Evolutionary conservation across 2,329 filamentous ascomycete species (phyloP), one percentile per base, ranked within the genome.

Genomic region (Graphiopsis chlorocephala): DNA sequence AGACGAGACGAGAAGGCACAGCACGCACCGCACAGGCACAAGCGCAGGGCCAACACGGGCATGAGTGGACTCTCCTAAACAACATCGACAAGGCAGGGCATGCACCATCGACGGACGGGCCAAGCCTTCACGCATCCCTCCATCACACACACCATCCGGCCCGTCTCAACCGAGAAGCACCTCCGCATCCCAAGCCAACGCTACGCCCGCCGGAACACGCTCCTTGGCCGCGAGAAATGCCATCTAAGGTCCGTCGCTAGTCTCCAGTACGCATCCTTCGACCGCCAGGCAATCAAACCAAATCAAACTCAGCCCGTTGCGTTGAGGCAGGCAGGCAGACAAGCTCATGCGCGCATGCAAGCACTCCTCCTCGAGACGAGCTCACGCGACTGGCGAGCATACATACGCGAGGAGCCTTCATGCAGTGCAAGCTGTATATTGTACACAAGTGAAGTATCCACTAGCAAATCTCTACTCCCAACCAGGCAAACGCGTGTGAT

Each of bases 111-210:
- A 45, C 38, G 38, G 38, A 45, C 38, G 38, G 38, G n/a, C n/a
- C n/a, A 45, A 45, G 38, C 38, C 38, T 45, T 45, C 50, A 33
- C 55, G 35, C 33, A 58, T 23, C 33, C 33, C n/a, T 58, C 23
- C 20, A 25, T 45, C 55, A 58, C 55, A 58, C 23, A 45, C 55
- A 45, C 25, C 31, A 35, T 26, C 28, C 55, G 55, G 55, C 55
- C 55, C 55, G 55, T 45, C 55, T 58, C 55, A 58, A 58, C 55
- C 55, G 55, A 58, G 35, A 58, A 58, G 20, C 33, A 58, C 38
- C 55, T 58, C 55, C 55, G 55, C 55, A 58, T 56, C 53, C 29
- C 29, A 23, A 31, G 28, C 53, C n/a, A 29, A 33, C 53, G 53
- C 53, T 56, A 35, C 29, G 23, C n/a, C 29, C 31, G 29, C 29